These are phyloP conservation scores for Paraphoma sp. DNA, from an alignment of 2,329 filamentous ascomycete species.

Conservation along the genomic window DNA sequence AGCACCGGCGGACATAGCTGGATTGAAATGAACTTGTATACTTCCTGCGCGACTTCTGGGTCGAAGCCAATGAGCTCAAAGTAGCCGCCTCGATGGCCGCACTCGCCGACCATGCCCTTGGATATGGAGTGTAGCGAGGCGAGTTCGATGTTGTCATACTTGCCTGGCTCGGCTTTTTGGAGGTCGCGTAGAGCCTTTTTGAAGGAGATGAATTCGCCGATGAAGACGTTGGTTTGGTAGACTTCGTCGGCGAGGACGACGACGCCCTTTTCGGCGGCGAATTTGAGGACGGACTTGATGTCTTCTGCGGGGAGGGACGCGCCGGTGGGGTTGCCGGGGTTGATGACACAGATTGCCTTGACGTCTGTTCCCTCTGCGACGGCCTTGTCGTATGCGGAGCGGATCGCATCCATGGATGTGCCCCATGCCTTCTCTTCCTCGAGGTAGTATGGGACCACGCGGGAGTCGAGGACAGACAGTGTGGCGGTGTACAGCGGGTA, in stretches of 20 bases:
- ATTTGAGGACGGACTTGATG: slow-evolving; percentile 82
- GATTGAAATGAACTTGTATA: slow-evolving; percentile 99
- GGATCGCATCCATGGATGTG: slow-evolving; percentile 82
- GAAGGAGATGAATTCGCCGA: slow-evolving; percentile 94
- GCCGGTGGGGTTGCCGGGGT: slow-evolving; percentile 96
- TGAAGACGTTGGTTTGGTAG: slow-evolving; percentile 98
- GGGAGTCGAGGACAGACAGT: slow-evolving; percentile 82
- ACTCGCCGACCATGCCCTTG: slow-evolving; percentile 99
- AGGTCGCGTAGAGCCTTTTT: slow-evolving; percentile 84
- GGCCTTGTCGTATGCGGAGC: slow-evolving; percentile 74
- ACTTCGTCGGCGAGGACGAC: slow-evolving; percentile 96
- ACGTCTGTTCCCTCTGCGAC: slow-evolving; percentile 81
- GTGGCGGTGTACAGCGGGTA: slow-evolving; percentile 98
- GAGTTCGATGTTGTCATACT: slow-evolving; percentile 86
- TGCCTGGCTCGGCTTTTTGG: slow-evolving; percentile 71
- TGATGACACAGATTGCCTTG: slow-evolving; percentile 94
- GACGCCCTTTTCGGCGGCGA: slow-evolving; percentile 83
- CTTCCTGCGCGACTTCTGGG: slow-evolving; percentile 82
- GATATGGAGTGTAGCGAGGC: slow-evolving; percentile 91
- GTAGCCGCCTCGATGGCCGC: slow-evolving; percentile 95
- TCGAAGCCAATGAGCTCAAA: slow-evolving; percentile 96
- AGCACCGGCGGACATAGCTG: slow-evolving; percentile 94
- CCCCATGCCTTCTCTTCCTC: slow-evolving; percentile 88
- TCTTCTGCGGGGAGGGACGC: slow-evolving; percentile 81
- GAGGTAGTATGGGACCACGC: slow-evolving; percentile 90